Evolutionary conservation across 352 stramenopile species (phyloP).

Genomic region (Globisporangium splendens): DNA sequence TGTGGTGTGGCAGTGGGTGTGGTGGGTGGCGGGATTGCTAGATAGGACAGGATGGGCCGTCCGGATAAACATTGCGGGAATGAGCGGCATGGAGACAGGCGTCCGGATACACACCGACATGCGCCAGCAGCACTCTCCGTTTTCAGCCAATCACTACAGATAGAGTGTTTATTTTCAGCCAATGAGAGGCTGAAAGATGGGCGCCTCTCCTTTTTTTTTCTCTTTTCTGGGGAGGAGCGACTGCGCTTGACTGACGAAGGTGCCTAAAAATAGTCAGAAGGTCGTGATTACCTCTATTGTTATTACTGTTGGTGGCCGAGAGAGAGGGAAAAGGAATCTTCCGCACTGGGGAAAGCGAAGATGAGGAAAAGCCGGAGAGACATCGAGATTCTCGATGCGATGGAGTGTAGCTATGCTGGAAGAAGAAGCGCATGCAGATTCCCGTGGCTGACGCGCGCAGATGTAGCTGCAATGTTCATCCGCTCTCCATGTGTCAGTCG

Average conservation of each 20-base stretch:
- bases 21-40: neutral
- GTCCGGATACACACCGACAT: neutral
- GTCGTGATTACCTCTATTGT: too few relatives aligned
- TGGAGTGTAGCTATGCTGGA: too few relatives aligned
- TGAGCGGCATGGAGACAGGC: neutral
- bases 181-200: neutral
- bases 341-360: too few relatives aligned
- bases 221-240: too few relatives aligned
- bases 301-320: neutral
- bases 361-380: too few relatives aligned
- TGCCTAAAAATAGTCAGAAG: conserved; percentile 5
- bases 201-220: neutral
- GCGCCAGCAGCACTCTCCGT: neutral
- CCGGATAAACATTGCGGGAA: neutral
- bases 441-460: too few relatives aligned
- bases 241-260: neutral
- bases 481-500: too few relatives aligned
- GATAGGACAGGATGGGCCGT: neutral
- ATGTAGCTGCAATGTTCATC: too few relatives aligned
- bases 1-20: neutral
- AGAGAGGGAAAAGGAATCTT: neutral
- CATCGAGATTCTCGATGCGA: neutral
- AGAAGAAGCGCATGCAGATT: too few relatives aligned
- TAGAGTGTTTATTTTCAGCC: neutral
- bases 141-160: neutral